Percentiles rank a stretch among this genome's conserved stretches.
phyloP scores from a whole-genome alignment of 2,329 filamentous ascomycete species.

The Pyrenophora teres region DNA sequence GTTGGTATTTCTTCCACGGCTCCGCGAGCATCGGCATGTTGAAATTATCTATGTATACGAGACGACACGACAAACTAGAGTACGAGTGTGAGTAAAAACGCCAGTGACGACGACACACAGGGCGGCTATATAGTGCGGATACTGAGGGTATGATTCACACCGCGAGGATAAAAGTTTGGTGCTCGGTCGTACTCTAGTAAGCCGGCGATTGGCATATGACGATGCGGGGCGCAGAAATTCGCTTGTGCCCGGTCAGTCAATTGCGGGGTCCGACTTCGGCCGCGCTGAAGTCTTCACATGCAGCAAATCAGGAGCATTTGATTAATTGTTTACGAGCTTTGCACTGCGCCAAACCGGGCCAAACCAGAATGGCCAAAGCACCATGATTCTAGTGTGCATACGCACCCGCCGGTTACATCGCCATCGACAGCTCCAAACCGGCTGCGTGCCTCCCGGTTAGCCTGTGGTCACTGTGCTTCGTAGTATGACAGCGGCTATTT shows the following conservation, averaged over 20 bases:
- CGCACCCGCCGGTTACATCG: background rate
- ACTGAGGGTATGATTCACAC: slow-evolving; percentile 19
- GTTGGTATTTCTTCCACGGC: slow-evolving; percentile 76
- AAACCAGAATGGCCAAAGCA: background rate
- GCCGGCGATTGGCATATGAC: slow-evolving; percentile 19
- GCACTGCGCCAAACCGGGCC: background rate
- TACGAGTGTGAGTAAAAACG: background rate
- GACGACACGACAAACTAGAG: background rate
- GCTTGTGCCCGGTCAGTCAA: slow-evolving; percentile 13
- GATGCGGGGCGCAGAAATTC: slow-evolving; percentile 20
- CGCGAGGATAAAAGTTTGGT: slow-evolving; percentile 17
- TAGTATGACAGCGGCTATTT: slow-evolving; percentile 10
- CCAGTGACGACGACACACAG: background rate
- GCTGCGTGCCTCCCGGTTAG: background rate
- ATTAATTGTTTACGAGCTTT: slow-evolving; percentile 3
- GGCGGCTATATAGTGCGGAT: slow-evolving; percentile 4
- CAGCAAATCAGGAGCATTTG: background rate
- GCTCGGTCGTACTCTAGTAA: slow-evolving; percentile 15
- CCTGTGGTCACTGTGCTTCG: background rate
- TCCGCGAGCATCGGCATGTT: slow-evolving; percentile 66
- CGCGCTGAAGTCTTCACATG: background rate
- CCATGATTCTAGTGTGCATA: slow-evolving; percentile 3
- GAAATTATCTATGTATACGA: slow-evolving; percentile 1
- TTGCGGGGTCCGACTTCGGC: slow-evolving; percentile 21
- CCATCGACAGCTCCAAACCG: background rate